These are phyloP conservation scores for Eucalyptus globulus DNA, from an alignment of 345 rosid species.

Conservation along the genomic window DNA sequence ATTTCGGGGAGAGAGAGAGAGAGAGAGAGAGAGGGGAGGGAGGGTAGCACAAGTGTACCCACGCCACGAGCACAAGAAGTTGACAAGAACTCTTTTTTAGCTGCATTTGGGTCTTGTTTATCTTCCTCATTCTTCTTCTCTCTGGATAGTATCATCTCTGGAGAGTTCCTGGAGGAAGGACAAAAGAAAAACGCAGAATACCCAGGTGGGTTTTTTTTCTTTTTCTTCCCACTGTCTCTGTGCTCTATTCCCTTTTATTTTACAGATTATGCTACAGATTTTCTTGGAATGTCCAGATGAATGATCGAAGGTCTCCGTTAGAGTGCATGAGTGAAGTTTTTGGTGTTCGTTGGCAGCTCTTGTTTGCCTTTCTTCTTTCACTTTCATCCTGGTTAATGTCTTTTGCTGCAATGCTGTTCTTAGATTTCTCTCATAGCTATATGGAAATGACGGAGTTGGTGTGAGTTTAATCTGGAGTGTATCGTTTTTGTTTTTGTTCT, in stretches of 20 bases:
- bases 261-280: neutral
- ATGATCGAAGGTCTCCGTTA: neutral
- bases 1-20: neutral
- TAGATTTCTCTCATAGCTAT: neutral
- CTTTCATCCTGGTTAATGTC: neutral
- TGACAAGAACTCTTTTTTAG: neutral
- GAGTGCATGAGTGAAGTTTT: neutral
- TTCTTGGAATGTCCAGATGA: neutral
- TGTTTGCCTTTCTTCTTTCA: neutral
- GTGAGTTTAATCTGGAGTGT: neutral
- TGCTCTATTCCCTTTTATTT: neutral
- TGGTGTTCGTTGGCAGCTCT: neutral
- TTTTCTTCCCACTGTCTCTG: neutral
- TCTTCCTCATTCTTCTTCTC: neutral
- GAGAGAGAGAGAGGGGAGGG: neutral
- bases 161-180: neutral
- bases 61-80: neutral
- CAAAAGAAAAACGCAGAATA: neutral
- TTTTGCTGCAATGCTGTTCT: neutral
- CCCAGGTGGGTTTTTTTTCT: constrained; percentile 1
- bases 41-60: neutral
- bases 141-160: neutral
- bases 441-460: neutral
- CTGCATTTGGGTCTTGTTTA: neutral
- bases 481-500: neutral